These are phyloP conservation scores for Vitis hybrid DNA, from an alignment of 177 flowering plant genomes.

Conservation along the genomic window DNA sequence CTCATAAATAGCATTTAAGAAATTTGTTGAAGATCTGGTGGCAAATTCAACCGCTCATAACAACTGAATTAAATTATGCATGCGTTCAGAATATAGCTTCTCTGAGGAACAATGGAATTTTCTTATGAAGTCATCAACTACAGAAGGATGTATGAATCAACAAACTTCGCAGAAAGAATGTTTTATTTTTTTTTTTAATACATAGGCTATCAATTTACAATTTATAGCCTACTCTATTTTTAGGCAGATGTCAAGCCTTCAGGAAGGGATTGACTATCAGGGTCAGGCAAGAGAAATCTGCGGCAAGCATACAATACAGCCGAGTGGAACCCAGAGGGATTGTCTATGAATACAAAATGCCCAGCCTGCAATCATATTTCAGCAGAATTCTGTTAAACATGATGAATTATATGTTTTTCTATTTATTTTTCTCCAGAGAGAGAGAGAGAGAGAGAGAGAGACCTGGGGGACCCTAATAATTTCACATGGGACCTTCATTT, in stretches of 20 bases:
- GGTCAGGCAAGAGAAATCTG: conserved; percentile 45
- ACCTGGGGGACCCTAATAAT: conserved; percentile 93
- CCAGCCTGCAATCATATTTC: conserved; percentile 60
- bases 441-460: conserved; percentile 22
- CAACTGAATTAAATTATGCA: no score
- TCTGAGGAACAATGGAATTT: no score
- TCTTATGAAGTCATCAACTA: background rate
- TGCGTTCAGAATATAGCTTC: no score
- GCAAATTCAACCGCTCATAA: no score
- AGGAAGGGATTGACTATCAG: conserved; percentile 42
- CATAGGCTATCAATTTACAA: background rate
- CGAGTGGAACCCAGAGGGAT: conserved; percentile 71
- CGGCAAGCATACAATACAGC: conserved; percentile 83
- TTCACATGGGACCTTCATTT: conserved; percentile 93
- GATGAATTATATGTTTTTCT: background rate
- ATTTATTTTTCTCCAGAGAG: background rate
- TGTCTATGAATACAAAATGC: conserved; percentile 88
- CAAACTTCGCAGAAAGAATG: background rate
- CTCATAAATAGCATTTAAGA: no score
- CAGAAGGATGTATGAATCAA: background rate
- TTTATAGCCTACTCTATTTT: conserved; percentile 8
- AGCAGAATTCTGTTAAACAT: background rate
- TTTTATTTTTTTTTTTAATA: background rate
- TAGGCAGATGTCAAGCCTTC: conserved; percentile 60
- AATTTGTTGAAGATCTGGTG: no score